A percentile compares a stretch with the other conserved stretches of the same genome.
phyloP scores from a whole-genome alignment of 1,284 basidiomycete species.

The Porogramme epimiltina region DNA sequence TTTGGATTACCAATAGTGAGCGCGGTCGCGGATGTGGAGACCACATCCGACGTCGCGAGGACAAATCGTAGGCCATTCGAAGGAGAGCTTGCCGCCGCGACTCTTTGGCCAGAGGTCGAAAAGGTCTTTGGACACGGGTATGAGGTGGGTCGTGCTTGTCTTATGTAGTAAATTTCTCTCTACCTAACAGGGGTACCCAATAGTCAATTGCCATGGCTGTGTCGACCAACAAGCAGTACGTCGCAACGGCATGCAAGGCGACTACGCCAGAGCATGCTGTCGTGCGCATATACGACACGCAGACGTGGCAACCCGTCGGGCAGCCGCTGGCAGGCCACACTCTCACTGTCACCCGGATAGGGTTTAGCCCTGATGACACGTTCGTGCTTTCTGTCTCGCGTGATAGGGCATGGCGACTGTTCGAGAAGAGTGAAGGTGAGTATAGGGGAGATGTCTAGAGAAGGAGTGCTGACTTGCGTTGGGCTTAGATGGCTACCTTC shows the following conservation, averaged over 20 bases:
- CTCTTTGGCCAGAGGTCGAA: conserved; percentile 96
- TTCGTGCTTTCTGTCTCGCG: conserved; percentile 85
- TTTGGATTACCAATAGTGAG: conserved; percentile 7
- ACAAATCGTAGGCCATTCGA: conserved; percentile 71
- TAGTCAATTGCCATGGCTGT: conserved; percentile 79
- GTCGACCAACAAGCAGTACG: conserved; percentile 66
- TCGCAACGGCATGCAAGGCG: conserved; percentile 94
- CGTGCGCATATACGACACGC: conserved; percentile 81
- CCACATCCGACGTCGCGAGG: conserved; percentile 16
- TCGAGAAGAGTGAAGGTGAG: conserved; percentile 49
- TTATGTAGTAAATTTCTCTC: too few species aligned
- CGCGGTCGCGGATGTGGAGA: conserved; percentile 15
- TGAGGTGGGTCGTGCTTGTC: conserved; percentile 60
- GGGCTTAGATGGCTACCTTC: conserved; percentile 57
- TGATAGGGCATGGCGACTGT: conserved; percentile 94
- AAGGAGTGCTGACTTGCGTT: background rate
- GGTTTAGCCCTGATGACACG: conserved; percentile 84
- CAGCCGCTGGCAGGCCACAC: conserved; percentile 80
- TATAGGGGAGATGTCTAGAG: background rate
- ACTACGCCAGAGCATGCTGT: conserved; percentile 88
- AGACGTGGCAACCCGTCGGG: conserved; percentile 71
- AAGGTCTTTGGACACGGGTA: conserved; percentile 99
- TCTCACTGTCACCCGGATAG: conserved; percentile 88
- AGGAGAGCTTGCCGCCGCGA: conserved; percentile 80
- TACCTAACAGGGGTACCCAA: too few species aligned